These are phyloP conservation scores for Penicillium antarcticum DNA, from an alignment of 495 filamentous ascomycete genomes.

Conservation along the genomic window DNA sequence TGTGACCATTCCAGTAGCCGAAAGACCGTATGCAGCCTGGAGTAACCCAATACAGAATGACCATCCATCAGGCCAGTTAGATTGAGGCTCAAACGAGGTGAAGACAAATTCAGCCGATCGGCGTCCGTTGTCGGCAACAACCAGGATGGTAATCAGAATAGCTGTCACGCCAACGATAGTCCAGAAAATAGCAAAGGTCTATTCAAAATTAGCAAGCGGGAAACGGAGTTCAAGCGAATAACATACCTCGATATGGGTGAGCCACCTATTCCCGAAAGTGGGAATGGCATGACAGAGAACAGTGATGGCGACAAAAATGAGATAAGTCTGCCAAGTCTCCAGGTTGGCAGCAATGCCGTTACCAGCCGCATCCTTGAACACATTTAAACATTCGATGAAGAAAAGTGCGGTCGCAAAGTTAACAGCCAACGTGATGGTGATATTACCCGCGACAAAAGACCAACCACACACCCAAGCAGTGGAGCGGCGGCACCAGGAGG, in stretches of 20 bases:
- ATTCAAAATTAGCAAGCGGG: slow-evolving; percentile 21
- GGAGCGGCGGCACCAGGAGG: slow-evolving; percentile 49
- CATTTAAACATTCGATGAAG: slow-evolving; percentile 22
- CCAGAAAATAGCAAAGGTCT: slow-evolving; percentile 61
- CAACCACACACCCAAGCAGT: slow-evolving; percentile 67
- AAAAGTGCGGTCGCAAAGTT: slow-evolving; percentile 25
- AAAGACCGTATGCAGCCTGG: slow-evolving; percentile 51
- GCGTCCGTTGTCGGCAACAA: slow-evolving; percentile 43
- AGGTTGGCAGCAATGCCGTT: slow-evolving; percentile 18
- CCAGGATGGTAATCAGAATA: slow-evolving; percentile 50
- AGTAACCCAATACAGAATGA: slow-evolving; percentile 55
- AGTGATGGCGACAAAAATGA: slow-evolving; percentile 59
- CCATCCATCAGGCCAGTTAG: slow-evolving; percentile 53
- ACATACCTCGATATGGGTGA: slow-evolving; percentile 43
- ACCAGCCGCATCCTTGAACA: slow-evolving; percentile 39
- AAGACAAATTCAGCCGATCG: slow-evolving; percentile 52
- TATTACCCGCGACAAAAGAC: slow-evolving; percentile 66
- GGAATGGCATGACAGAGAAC: slow-evolving; percentile 31
- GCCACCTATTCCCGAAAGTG: slow-evolving; percentile 22
- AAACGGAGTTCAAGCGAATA: too few species aligned
- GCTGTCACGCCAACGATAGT: slow-evolving; percentile 50
- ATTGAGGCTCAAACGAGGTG: slow-evolving; percentile 45
- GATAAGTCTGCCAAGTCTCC: slow-evolving; percentile 42
- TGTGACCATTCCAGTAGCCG: slow-evolving; percentile 44
- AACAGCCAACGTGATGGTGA: slow-evolving; percentile 40